A percentile compares a stretch with the other conserved stretches of the same genome.
Conservation (phyloP, 176 grass and related monocot species). For the Chloris gayana region DNA sequence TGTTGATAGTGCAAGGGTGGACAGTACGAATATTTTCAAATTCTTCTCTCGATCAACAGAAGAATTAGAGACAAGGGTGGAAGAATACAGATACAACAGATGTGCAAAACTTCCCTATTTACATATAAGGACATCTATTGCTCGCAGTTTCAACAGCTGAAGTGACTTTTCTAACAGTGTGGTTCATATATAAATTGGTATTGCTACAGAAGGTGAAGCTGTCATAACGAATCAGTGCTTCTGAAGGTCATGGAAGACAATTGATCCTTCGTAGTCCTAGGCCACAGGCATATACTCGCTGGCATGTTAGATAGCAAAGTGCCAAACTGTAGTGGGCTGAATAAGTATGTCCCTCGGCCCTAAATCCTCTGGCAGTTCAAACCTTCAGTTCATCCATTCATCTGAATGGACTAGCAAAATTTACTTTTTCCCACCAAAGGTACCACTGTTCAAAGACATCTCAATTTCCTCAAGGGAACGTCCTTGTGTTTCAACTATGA, state of each 20-base stretch:
- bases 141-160: background rate
- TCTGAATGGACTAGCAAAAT: background rate
- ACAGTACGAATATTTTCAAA: too few relatives aligned
- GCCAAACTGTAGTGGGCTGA: background rate
- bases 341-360: background rate
- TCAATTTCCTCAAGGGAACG: slow-evolving; percentile 97
- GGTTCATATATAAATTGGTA: slow-evolving; percentile 17
- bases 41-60: too few relatives aligned
- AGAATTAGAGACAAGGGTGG: background rate
- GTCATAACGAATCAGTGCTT: background rate
- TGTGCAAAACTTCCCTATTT: background rate
- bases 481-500: slow-evolving; percentile 95
- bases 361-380: background rate
- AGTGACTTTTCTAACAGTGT: background rate
- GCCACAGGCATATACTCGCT: background rate
- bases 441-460: slow-evolving; percentile 56
- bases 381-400: background rate
- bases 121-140: background rate
- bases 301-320: background rate
- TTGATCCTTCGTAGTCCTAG: background rate
- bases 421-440: slow-evolving; percentile 37
- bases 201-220: background rate
- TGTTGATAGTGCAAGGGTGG: background rate
- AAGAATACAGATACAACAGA: background rate
- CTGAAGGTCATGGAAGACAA: background rate